Evolutionary conservation across 2,329 filamentous ascomycete species (phyloP).

Genomic region (Atkinsonella hypoxylon): DNA sequence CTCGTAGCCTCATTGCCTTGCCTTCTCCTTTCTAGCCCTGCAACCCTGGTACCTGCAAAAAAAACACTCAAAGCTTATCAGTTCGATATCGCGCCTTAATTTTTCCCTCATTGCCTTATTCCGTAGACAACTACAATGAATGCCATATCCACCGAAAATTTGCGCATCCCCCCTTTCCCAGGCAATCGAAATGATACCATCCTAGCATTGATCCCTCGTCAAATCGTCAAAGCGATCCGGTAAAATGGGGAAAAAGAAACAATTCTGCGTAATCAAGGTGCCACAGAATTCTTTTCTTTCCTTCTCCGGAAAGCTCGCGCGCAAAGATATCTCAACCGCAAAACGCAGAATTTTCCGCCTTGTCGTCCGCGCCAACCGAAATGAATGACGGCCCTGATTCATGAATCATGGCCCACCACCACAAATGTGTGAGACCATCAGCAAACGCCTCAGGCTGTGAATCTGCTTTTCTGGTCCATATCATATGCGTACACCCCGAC

Average conservation of each 20-base stretch:
- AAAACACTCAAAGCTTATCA: conserved; percentile 10
- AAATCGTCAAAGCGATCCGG: too few relatives aligned
- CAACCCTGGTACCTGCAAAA: conserved; percentile 8
- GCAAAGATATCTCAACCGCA: background rate
- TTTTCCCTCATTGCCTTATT: conserved; percentile 10
- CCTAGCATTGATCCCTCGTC: too few relatives aligned
- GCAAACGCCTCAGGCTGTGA: conserved; percentile 21
- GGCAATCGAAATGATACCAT: background rate
- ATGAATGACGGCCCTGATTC: background rate
- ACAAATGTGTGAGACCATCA: conserved; percentile 4
- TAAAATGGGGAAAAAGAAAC: too few relatives aligned
- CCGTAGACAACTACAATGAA: conserved; percentile 10
- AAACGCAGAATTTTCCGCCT: background rate
- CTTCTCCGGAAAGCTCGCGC: too few relatives aligned
- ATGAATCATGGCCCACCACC: conserved; percentile 8
- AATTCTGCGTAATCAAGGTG: too few relatives aligned
- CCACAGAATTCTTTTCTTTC: too few relatives aligned
- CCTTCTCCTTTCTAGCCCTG: conserved; percentile 8
- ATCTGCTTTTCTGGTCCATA: conserved; percentile 7
- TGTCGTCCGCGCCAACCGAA: background rate
- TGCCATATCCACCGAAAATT: conserved; percentile 6
- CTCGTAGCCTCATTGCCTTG: conserved; percentile 9
- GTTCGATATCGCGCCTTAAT: conserved; percentile 4
- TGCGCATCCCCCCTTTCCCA: conserved; percentile 1
- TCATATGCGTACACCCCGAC: conserved; percentile 6